A percentile compares a stretch with the other conserved stretches of the same genome.
phyloP scores from a whole-genome alignment of 2,329 filamentous ascomycete species.

The Alternaria sp. region DNA sequence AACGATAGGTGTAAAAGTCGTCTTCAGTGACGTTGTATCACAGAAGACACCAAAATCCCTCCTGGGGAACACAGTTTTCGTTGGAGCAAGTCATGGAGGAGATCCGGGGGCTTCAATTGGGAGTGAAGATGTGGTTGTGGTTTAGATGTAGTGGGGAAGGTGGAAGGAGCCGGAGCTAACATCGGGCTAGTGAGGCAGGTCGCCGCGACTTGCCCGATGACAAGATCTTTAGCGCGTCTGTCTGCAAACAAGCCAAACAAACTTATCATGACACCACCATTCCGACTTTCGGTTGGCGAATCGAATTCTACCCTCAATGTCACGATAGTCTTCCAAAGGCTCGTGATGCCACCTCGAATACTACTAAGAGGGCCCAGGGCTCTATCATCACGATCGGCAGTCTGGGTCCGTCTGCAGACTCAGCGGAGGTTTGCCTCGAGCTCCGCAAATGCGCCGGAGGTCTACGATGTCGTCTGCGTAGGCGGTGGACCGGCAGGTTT shows the following conservation, averaged over 20 bases:
- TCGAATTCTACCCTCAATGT: constrained; percentile 31
- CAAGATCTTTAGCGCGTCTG: constrained; percentile 14
- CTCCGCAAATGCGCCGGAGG: constrained; percentile 63
- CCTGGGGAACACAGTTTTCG: neutral
- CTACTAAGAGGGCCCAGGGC: constrained; percentile 29
- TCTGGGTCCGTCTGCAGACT: constrained; percentile 27
- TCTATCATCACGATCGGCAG: constrained; percentile 23
- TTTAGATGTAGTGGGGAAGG: constrained; percentile 5
- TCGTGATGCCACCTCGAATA: constrained; percentile 48
- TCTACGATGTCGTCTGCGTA: constrained; percentile 93
- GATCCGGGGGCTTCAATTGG: constrained; percentile 1
- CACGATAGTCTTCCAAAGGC: constrained; percentile 22
- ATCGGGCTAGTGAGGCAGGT: neutral
- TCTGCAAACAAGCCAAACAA: constrained; percentile 39
- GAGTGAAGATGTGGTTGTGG: constrained; percentile 9
- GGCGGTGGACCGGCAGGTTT: constrained; percentile 90
- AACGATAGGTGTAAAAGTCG: neutral
- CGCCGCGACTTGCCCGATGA: constrained; percentile 6
- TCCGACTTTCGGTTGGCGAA: constrained; percentile 18
- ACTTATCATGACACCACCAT: constrained; percentile 38
- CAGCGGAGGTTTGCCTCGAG: constrained; percentile 46
- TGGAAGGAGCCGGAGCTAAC: constrained; percentile 5
- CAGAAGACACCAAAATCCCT: neutral
- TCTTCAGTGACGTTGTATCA: neutral
- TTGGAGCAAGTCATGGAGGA: neutral